Conservation (phyloP, 306 rosid species). For the Casuarina equisetifolia region DNA sequence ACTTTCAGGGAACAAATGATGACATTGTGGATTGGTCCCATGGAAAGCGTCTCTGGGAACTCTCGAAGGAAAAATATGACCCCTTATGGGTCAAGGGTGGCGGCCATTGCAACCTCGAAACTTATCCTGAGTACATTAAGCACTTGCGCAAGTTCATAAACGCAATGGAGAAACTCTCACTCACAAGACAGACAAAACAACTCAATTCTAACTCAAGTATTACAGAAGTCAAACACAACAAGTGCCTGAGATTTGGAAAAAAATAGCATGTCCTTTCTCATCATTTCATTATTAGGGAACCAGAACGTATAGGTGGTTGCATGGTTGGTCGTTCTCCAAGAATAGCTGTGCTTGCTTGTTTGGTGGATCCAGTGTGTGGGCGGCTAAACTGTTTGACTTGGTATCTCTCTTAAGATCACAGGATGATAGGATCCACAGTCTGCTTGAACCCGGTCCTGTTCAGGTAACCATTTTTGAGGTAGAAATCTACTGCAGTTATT, state of each 20-base stretch:
- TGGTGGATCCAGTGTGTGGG: constrained; percentile 26
- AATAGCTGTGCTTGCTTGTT: constrained; percentile 27
- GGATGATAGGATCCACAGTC: constrained; percentile 25
- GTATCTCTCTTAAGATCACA: constrained; percentile 13
- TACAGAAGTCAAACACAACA: constrained; percentile 75
- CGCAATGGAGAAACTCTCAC: constrained; percentile 80
- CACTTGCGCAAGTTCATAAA: constrained; percentile 85
- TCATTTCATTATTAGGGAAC: constrained; percentile 25
- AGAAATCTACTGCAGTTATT: constrained; percentile 22
- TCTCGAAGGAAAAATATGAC: constrained; percentile 86
- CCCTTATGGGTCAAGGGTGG: constrained; percentile 99
- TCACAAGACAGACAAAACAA: constrained; percentile 42
- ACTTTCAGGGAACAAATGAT: constrained; percentile 88
- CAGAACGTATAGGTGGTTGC: constrained; percentile 25
- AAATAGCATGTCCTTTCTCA: constrained; percentile 36
- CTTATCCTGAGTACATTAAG: constrained; percentile 89
- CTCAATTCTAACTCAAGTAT: constrained; percentile 67
- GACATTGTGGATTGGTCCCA: constrained; percentile 94
- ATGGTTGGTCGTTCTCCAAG: constrained; percentile 21
- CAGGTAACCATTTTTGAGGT: constrained; percentile 34
- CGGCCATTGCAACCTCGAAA: constrained; percentile 97
- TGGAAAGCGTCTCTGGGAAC: constrained; percentile 97
- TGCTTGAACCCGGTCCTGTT: constrained; percentile 34
- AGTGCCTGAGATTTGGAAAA: constrained; percentile 84
- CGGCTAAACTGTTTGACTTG: constrained; percentile 22